Conservation (phyloP, 306 rosid genomes). For the Begonia peltatifolia region DNA sequence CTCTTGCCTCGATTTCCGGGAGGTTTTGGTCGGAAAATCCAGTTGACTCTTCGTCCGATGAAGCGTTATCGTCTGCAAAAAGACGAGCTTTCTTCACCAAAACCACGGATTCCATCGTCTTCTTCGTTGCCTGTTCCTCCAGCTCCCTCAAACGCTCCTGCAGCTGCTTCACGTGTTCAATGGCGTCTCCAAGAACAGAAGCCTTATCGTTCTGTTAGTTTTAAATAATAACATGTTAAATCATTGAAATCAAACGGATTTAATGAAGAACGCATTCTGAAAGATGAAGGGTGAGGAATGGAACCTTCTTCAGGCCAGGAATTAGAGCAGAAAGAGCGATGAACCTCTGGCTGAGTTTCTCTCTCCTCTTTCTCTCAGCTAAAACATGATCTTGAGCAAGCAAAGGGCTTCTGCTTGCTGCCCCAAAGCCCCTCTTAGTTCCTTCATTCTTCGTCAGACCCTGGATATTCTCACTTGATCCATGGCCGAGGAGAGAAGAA, state of each 20-base stretch:
- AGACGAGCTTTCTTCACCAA: slow-evolving; percentile 33
- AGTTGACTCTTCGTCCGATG: slow-evolving; percentile 20
- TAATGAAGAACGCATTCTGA: not conserved
- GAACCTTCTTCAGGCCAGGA: slow-evolving; percentile 53
- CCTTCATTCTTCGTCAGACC: slow-evolving; percentile 14
- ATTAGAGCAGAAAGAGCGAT: slow-evolving; percentile 35
- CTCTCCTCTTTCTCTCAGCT: slow-evolving; percentile 41
- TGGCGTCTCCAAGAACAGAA: slow-evolving; percentile 71
- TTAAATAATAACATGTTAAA: not conserved
- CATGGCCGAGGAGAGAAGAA: slow-evolving; percentile 4
- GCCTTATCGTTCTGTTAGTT: slow-evolving; percentile 70
- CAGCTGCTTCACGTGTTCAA: slow-evolving; percentile 43
- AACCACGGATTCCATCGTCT: slow-evolving; percentile 25
- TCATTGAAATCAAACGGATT: not conserved
- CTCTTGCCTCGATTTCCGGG: slow-evolving; percentile 62
- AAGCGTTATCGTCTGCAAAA: slow-evolving; percentile 14
- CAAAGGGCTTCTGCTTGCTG: slow-evolving; percentile 12
- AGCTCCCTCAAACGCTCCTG: slow-evolving; percentile 38
- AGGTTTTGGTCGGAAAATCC: slow-evolving; percentile 19
- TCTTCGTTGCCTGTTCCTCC: slow-evolving; percentile 38
- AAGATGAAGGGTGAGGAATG: too few relatives aligned
- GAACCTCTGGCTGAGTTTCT: slow-evolving; percentile 34
- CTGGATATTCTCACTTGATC: not conserved
- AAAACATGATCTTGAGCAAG: slow-evolving; percentile 33
- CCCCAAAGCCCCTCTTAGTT: not conserved